Evolutionary conservation across 495 filamentous ascomycete genomes (phyloP), one percentile per base, ranked within the genome.

Genomic region (Glonium stellatum): DNA sequence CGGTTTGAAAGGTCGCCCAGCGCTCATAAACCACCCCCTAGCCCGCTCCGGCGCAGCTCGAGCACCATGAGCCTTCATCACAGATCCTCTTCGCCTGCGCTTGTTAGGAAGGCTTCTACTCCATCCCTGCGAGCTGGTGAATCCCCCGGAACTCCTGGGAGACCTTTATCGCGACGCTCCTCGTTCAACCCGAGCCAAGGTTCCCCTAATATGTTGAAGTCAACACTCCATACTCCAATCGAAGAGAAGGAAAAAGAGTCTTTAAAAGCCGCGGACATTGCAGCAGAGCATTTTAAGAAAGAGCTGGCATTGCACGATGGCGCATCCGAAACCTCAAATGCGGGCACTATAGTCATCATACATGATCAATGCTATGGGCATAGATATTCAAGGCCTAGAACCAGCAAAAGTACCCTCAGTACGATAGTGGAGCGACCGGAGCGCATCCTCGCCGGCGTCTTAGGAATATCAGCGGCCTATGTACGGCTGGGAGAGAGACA

Each of bases 331-430:
- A 72, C 71, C 5, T 76, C 80, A 42, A 42, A 73, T 4, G 58
- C 87, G 22, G 84, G 88, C 65, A 89, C 89, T 0, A 71, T 92
- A 1, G 90, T 96, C 10, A 80, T 98, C 34, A 69, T 97, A 4
- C 89, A 97, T 59, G 95, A 98, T 71, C 84, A 86, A 53, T 95
- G 92, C 75, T 98, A 97, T 65, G 90, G 90, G 11, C 93, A 98
- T 71, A 84, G 88, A 1, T 97, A 81, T 68, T 87, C 90, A 12
- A 81, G 93, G 22, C 90, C 89, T n/a, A 83, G 86, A 39, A 83
- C 87, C 0, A 82, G 81, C 1, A 84, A 82, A 54, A 77, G 75
- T 2, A 78, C 77, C 4, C 77, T 97, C 0, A 82, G 69, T 54
- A 85, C 81, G 42, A 92, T 97, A 50, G 90, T 97, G 13, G 93